A percentile compares a stretch with the other conserved stretches of the same genome.
Evolutionary conservation across 305 asterid species (phyloP).

Genomic region (Fraxinus xanthoxyloides): DNA sequence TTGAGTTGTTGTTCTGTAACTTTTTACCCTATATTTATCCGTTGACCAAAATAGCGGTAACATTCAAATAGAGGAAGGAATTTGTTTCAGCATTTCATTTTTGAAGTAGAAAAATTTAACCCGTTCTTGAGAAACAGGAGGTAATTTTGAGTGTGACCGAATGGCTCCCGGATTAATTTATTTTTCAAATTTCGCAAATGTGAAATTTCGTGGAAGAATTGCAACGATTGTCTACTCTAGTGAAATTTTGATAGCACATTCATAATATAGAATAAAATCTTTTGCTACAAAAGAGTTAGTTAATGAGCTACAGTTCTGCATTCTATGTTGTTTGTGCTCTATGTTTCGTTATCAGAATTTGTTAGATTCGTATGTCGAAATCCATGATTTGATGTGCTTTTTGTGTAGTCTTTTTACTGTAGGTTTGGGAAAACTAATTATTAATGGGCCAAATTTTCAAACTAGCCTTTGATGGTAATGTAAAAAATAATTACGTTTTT

Average conservation of each 20-base stretch:
- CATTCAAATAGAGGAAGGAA: not conserved
- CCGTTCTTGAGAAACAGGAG: not conserved
- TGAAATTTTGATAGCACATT: constrained; percentile 17
- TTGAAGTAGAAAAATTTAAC: constrained; percentile 7
- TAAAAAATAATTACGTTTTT: not conserved
- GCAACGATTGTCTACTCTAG: constrained; percentile 9
- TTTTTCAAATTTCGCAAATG: not conserved
- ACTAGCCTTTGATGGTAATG: not conserved
- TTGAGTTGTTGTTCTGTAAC: not conserved
- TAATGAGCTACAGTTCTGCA: constrained; percentile 19
- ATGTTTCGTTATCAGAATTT: not conserved
- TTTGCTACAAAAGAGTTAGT: constrained; percentile 10
- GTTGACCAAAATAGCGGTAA: constrained; percentile 21
- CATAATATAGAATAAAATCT: constrained; percentile 20
- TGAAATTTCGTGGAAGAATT: not conserved
- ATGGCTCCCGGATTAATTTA: not conserved
- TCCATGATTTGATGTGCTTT: constrained; percentile 20
- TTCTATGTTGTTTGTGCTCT: constrained; percentile 27
- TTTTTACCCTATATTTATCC: constrained; percentile 7
- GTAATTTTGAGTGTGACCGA: not conserved
- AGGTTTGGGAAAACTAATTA: not conserved
- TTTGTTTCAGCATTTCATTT: not conserved
- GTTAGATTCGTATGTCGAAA: not conserved
- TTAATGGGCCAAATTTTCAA: not conserved
- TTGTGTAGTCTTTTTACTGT: not conserved